Evolutionary conservation across 768 basidiomycete genomes (phyloP).

Genomic region (Albatrellus ellisii): DNA sequence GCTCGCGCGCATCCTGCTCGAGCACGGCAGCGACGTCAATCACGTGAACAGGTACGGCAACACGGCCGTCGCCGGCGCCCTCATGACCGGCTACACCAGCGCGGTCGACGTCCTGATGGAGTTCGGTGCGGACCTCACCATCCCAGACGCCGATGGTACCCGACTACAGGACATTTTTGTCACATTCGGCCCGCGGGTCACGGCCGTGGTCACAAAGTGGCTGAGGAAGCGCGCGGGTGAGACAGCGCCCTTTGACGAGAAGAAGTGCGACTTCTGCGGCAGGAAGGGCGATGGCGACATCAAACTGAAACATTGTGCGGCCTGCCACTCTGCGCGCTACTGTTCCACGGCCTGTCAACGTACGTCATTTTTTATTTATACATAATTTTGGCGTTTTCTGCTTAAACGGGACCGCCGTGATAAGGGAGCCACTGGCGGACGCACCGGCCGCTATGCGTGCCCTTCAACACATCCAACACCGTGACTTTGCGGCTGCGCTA

Average conservation of each 20-base stretch:
- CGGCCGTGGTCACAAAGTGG: conserved; percentile 33
- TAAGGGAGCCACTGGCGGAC: conserved; percentile 33
- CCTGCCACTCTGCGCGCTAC: conserved; percentile 40
- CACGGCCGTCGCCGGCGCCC: conserved; percentile 25
- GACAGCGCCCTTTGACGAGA: conserved; percentile 28
- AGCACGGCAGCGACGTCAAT: conserved; percentile 35
- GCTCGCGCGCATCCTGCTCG: conserved; percentile 27
- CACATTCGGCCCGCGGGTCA: conserved; percentile 28
- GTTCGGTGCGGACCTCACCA: conserved; percentile 31
- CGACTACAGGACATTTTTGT: conserved; percentile 20
- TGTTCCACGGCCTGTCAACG: conserved; percentile 45
- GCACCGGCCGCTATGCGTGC: conserved; percentile 34
- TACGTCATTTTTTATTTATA: conserved; percentile 17
- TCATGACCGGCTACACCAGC: conserved; percentile 13
- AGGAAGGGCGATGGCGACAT: conserved; percentile 27
- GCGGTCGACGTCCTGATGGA: conserved; percentile 34
- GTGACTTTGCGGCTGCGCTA: conserved; percentile 36
- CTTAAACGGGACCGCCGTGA: background rate
- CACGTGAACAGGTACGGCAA: conserved; percentile 35
- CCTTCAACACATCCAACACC: conserved; percentile 30
- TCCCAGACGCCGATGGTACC: conserved; percentile 26
- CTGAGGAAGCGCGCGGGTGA: conserved; percentile 32
- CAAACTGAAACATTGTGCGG: conserved; percentile 27
- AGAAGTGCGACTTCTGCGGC: conserved; percentile 29
- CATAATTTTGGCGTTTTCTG: background rate